These are phyloP conservation scores for Haematococcus lacustris DNA, from an alignment of 139 green algal species.

Conservation along the genomic window DNA sequence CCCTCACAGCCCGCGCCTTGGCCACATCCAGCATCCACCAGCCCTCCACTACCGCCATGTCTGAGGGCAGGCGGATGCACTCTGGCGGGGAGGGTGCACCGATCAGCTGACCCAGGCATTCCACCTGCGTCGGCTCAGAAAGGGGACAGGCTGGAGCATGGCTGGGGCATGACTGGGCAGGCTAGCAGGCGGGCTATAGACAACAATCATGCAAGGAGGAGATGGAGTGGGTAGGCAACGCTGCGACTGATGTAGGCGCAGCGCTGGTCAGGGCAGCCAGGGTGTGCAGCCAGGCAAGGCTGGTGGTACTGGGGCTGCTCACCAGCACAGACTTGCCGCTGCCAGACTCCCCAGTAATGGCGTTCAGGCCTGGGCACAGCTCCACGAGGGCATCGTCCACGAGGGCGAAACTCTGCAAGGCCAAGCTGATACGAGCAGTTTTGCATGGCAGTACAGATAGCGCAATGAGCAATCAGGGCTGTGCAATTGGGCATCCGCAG, in stretches of 20 bases:
- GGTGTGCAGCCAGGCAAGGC: too few relatives aligned
- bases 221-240: too few relatives aligned
- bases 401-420: constrained; percentile 78
- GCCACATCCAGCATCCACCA: constrained; percentile 30
- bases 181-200: too few relatives aligned
- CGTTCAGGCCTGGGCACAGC: constrained; percentile 73
- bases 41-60: constrained; percentile 51
- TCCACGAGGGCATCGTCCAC: constrained; percentile 51
- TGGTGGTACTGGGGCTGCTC: constrained; percentile 11
- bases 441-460: too few relatives aligned
- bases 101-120: constrained; percentile 62
- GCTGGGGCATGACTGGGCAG: neutral
- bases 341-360: constrained; percentile 81
- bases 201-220: too few relatives aligned
- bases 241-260: too few relatives aligned
- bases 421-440: too few relatives aligned
- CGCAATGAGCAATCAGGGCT: too few relatives aligned
- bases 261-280: neutral
- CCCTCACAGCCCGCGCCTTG: constrained; percentile 10
- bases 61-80: constrained; percentile 56
- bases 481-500: too few relatives aligned
- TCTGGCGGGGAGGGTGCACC: constrained; percentile 49
- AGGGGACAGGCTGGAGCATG: constrained; percentile 1
- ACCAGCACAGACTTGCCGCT: constrained; percentile 83
- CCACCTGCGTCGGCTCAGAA: constrained; percentile 26